phyloP scores from a whole-genome alignment of 768 basidiomycete genomes.

The Lentinula sp. region DNA sequence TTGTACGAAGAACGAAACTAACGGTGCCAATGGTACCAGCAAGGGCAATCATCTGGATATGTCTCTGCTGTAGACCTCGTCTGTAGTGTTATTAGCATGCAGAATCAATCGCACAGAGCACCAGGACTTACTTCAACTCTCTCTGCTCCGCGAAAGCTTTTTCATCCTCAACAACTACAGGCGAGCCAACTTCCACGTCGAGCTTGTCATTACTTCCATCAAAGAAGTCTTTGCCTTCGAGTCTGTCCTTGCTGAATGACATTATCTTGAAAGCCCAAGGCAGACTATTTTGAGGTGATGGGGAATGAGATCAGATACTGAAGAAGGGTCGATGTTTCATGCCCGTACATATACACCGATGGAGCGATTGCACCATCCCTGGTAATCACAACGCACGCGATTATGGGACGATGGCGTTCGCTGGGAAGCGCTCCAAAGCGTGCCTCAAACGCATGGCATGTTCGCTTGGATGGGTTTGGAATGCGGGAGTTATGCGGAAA shows the following conservation, averaged over 20 bases:
- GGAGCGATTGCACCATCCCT: background rate
- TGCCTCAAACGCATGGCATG: too few species aligned
- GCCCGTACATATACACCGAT: background rate
- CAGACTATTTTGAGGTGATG: background rate
- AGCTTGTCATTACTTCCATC: background rate
- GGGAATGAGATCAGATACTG: background rate
- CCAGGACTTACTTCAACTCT: background rate
- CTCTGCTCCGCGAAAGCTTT: background rate
- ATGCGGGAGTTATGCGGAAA: too few species aligned
- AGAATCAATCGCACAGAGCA: background rate
- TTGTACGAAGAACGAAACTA: background rate
- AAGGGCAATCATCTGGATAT: slow-evolving; percentile 7
- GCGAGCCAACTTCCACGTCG: background rate
- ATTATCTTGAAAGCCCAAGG: background rate
- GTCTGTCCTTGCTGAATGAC: background rate
- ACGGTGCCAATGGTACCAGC: slow-evolving; percentile 8
- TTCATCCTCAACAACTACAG: background rate
- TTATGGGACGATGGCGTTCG: background rate
- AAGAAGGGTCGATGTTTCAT: background rate
- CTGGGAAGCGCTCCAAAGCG: too few species aligned
- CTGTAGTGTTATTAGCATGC: background rate
- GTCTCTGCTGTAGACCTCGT: slow-evolving; percentile 5
- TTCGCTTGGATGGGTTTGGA: too few species aligned
- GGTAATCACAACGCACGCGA: background rate
- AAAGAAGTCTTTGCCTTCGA: background rate